These are phyloP conservation scores for Styphnolobium japonicum DNA, from an alignment of 306 rosid genomes.

Conservation along the genomic window DNA sequence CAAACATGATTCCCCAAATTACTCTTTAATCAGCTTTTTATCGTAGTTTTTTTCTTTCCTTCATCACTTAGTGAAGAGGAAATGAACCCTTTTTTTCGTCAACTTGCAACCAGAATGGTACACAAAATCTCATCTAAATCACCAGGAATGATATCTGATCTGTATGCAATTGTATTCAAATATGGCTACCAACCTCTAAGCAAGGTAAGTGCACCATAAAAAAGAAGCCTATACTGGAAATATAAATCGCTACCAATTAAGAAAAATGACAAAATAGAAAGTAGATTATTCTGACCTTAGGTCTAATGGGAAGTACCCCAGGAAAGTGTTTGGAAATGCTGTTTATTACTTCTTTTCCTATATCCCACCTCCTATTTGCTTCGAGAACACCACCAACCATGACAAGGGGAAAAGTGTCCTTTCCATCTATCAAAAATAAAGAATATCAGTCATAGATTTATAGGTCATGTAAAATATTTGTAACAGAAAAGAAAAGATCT, in stretches of 20 bases:
- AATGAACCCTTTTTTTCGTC: neutral
- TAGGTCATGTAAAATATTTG: neutral
- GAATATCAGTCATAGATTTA: neutral
- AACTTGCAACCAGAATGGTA: neutral
- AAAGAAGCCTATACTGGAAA: neutral
- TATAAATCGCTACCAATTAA: neutral
- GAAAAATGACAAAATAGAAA: neutral
- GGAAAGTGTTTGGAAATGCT: conserved; percentile 64
- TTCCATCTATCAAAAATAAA: conserved; percentile 62
- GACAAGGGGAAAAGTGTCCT: conserved; percentile 67
- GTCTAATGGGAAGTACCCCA: conserved; percentile 64
- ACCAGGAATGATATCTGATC: neutral
- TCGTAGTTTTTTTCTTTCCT: neutral
- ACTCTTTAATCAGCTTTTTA: neutral
- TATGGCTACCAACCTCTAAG: neutral
- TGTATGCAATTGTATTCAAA: neutral
- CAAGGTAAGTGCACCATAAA: neutral
- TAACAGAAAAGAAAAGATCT: neutral
- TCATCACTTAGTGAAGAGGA: neutral
- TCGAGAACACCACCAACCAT: conserved; percentile 99
- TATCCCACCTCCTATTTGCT: conserved; percentile 87
- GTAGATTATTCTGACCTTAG: conserved; percentile 68
- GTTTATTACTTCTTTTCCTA: conserved; percentile 74
- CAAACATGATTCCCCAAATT: neutral
- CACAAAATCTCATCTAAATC: neutral